Evolutionary conservation across 2,329 filamentous ascomycete species (phyloP), one percentile per base, ranked within the genome.

Genomic region (Zasmidium angulare): DNA sequence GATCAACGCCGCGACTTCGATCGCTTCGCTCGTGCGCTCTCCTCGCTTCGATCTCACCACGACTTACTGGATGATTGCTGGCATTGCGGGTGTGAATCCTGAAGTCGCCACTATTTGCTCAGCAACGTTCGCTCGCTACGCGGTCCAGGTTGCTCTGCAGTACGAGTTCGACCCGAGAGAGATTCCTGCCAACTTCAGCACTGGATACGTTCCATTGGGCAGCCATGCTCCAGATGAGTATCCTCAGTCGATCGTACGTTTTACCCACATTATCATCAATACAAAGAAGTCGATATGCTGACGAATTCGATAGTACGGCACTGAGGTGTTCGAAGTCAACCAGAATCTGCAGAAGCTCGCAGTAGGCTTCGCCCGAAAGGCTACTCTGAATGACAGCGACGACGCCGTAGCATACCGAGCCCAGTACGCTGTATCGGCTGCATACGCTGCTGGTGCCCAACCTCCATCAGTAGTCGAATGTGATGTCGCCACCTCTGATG

Each of bases 21-120:
- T 89, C 61, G 81, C 81, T 50, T 84, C 89, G 0, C 78, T 91
- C 10, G 77, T 84, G n/a, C 79, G 87, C 14, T 88, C 85, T 0
- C 71, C 77, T 1, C 69, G 76, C 11, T 90, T 92, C 72, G 81
- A 91, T 73, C 79, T 92, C 12, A 80, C 76, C 1, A 73, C 78
- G 50, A 88, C 89, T 1, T 92, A 92, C 75, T 90, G 91, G 74
- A 74, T 92, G 58, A 73, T 90, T 26, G 85, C 82, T 1, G 89
- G 89, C 1, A 91, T 93, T 62, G 89, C 86, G 1, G 89, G 89
- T n/a, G 80, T 90, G 47, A 91, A 85, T 71, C 89, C 89, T 0
- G 83, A 59, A 53, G 56, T 84, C 23, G 85, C 82, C 21, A 90
- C 89, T 0, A 79, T 89, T 3, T 85, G 83, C 48, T 82, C 83